Conservation (phyloP, 2,329 filamentous ascomycete species). For the Diaporthe helianthi region DNA sequence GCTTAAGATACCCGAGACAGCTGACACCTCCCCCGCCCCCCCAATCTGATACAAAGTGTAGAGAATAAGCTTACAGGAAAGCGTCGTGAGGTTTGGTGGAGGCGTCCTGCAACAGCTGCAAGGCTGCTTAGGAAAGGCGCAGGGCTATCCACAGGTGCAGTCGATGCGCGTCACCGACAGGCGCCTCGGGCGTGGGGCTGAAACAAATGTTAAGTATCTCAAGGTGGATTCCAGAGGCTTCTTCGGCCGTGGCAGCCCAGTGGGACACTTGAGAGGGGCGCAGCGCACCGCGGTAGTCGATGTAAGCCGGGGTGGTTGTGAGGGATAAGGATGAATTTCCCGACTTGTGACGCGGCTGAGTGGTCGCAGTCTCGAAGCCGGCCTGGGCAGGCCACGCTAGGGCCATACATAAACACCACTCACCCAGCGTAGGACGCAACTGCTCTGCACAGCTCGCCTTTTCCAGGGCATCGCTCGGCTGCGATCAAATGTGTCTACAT, state of each 20-base stretch:
- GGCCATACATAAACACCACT: slow-evolving; percentile 25
- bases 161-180: slow-evolving; percentile 15
- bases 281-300: slow-evolving; percentile 9
- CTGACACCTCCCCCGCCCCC: too few species aligned
- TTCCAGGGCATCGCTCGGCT: background rate
- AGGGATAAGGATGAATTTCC: slow-evolving; percentile 23
- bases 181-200: background rate
- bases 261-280: slow-evolving; percentile 4
- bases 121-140: slow-evolving; percentile 21
- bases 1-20: background rate
- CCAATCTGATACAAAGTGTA: background rate
- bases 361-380: slow-evolving; percentile 21
- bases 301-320: slow-evolving; percentile 28
- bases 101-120: slow-evolving; percentile 8
- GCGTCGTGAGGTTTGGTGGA: background rate
- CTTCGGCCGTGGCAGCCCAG: background rate
- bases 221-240: background rate
- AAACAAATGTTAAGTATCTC: background rate
- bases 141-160: slow-evolving; percentile 13
- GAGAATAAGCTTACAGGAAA: slow-evolving; percentile 14
- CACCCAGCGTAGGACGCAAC: background rate
- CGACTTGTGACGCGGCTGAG: slow-evolving; percentile 17
- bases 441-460: background rate
- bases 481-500: background rate
- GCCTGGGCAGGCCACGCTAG: slow-evolving; percentile 26